These are phyloP conservation scores for Candida anglica DNA, from an alignment of 805 yeast species.

Conservation along the genomic window DNA sequence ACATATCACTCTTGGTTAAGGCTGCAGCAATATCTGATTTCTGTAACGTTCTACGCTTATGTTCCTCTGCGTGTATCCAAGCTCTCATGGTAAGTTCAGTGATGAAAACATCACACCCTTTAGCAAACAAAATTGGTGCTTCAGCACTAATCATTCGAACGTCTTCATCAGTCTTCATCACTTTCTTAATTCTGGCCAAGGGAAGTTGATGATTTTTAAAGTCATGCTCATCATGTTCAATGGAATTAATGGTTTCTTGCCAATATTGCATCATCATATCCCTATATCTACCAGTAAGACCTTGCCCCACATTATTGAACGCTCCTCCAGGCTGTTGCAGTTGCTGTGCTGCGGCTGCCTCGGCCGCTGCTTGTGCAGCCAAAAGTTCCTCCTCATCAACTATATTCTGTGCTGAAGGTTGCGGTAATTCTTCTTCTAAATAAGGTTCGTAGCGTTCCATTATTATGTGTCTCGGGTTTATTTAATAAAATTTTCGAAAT, in stretches of 20 bases:
- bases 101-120: constrained; percentile 95
- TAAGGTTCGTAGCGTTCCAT: constrained; percentile 27
- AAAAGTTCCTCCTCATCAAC: constrained; percentile 40
- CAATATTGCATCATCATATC: constrained; percentile 94
- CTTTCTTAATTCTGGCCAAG: constrained; percentile 92
- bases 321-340: constrained; percentile 56
- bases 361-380: constrained; percentile 45
- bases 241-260: constrained; percentile 91
- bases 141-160: constrained; percentile 98
- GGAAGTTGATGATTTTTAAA: constrained; percentile 95
- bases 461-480: too few species aligned
- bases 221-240: constrained; percentile 84
- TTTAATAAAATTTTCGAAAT: too few species aligned
- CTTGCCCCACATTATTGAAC: constrained; percentile 90
- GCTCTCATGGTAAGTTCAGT: constrained; percentile 98
- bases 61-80: constrained; percentile 98
- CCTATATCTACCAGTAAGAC: constrained; percentile 74
- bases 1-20: constrained; percentile 91
- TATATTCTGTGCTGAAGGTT: constrained; percentile 15
- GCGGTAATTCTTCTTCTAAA: constrained; percentile 12
- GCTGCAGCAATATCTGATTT: constrained; percentile 95
- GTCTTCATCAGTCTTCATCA: constrained; percentile 96
- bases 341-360: constrained; percentile 43
- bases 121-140: constrained; percentile 95
- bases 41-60: constrained; percentile 90